Conservation (phyloP, 768 basidiomycete genomes). For the Hydnum rufescens region DNA sequence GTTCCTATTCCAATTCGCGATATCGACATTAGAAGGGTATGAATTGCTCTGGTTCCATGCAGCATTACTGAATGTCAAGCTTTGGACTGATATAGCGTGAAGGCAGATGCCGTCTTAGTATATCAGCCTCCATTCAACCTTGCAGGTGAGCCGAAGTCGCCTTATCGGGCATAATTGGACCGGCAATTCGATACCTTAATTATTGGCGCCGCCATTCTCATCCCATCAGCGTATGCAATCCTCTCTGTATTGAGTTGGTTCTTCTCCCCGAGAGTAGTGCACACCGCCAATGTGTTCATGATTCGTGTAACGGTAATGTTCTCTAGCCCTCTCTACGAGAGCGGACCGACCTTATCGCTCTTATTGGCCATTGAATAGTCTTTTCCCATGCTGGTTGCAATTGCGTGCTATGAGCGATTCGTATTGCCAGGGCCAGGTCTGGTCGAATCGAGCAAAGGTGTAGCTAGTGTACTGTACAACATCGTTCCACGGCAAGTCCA, state of each 20-base stretch:
- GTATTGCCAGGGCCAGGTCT: conserved; percentile 30
- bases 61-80: neutral
- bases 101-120: conserved; percentile 75
- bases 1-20: conserved; percentile 75
- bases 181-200: neutral
- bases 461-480: conserved; percentile 38
- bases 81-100: conserved; percentile 34
- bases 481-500: conserved; percentile 20
- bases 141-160: conserved; percentile 16
- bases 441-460: conserved; percentile 32
- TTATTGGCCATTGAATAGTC: conserved; percentile 21
- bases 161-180: conserved; percentile 14
- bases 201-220: neutral
- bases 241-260: conserved; percentile 64
- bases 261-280: conserved; percentile 56
- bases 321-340: neutral
- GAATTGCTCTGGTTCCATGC: neutral
- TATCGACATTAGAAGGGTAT: conserved; percentile 76
- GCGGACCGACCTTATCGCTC: neutral
- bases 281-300: conserved; percentile 66
- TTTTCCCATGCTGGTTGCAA: conserved; percentile 57
- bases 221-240: conserved; percentile 38
- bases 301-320: conserved; percentile 53
- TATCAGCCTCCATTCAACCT: conserved; percentile 86
- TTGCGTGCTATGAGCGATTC: conserved; percentile 64